Conservation (phyloP, 352 stramenopile species). For the Peronospora belbahrii region DNA sequence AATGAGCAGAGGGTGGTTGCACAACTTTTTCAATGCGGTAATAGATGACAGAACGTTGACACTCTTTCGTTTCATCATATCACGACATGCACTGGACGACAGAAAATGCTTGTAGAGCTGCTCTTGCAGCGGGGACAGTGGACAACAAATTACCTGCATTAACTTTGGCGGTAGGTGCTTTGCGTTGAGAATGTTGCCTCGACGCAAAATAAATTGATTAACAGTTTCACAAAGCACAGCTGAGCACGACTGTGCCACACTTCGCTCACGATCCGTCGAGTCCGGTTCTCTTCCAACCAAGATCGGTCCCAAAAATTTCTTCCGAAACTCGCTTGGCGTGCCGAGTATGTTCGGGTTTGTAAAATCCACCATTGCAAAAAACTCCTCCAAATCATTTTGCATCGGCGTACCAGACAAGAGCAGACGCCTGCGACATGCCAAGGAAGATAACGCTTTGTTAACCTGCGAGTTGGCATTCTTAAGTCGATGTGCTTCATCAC, state of each 20-base stretch:
- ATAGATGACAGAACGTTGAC: slow-evolving; percentile 81
- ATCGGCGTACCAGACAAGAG: slow-evolving; percentile 96
- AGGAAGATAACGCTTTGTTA: slow-evolving; percentile 63
- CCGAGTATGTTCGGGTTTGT: slow-evolving; percentile 84
- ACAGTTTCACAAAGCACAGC: slow-evolving; percentile 94
- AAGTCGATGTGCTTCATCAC: slow-evolving; percentile 97
- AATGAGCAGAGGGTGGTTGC: slow-evolving; percentile 95
- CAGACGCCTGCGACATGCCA: slow-evolving; percentile 89
- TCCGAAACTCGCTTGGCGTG: slow-evolving; percentile 87
- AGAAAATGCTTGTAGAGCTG: slow-evolving; percentile 96
- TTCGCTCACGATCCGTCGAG: slow-evolving; percentile 73
- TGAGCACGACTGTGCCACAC: slow-evolving; percentile 81
- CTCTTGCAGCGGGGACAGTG: slow-evolving; percentile 92
- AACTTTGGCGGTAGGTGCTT: slow-evolving; percentile 97
- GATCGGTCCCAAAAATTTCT: slow-evolving; percentile 87
- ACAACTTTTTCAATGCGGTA: slow-evolving; percentile 94
- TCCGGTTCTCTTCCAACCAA: slow-evolving; percentile 86
- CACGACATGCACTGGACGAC: slow-evolving; percentile 89
- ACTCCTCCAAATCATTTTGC: slow-evolving; percentile 98
- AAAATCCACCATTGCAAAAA: slow-evolving; percentile 95
- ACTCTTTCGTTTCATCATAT: slow-evolving; percentile 94
- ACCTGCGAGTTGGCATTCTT: slow-evolving; percentile 97
- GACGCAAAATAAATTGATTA: slow-evolving; percentile 97
- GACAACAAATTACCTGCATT: slow-evolving; percentile 98
- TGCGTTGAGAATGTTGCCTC: slow-evolving; percentile 98